Evolutionary conservation across 345 rosid genomes (phyloP), one percentile per base, ranked within the genome.

Genomic region (Cardamine occulta): DNA sequence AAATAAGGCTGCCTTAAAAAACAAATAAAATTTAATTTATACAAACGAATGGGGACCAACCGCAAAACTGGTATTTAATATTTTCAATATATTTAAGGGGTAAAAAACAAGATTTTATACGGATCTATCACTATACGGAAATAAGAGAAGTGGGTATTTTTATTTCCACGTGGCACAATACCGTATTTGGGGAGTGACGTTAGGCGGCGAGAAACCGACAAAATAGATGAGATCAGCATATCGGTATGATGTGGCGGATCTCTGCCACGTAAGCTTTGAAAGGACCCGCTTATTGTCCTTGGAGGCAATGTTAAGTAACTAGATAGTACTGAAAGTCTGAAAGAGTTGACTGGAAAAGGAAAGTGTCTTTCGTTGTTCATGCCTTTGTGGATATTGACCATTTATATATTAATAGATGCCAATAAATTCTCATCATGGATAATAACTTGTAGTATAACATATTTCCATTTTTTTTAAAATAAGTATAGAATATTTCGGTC

Each of bases 1-100:
- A 73, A 72, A 78, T 59, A 67, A 60, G 81, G 78, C 78, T 78
- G 81, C 81, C 77, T 73, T 60, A 32, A 4, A 72, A 66, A 29
- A 78, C 34, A 40, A 37, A 72, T 64, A 49, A 57, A 54, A 13
- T 23, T 76, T 42, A n/a, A 15, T 45, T 18, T 23, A 31, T 15
- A 54, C 32, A 51, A 75, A 68, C 57, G 1, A 11, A 63, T 55
- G 48, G 62, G 79, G 80, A 76, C 71, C 75, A 70, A 70, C 52
- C 15, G 44, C 58, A 76, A 63, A 63, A 55, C 56, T 31, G 19
- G 26, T 42, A 29, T 18, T 37, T 51, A 12, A 8, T 21, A 8
- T 23, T 40, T 28, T 11, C 44, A 59, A 49, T 67, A 12, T n/a
- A 63, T 31, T 54, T 7, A 3, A 26, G 1, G 24, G 42, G 15